phyloP scores from a whole-genome alignment of 768 basidiomycete species.

The Russula ochroleuca region DNA sequence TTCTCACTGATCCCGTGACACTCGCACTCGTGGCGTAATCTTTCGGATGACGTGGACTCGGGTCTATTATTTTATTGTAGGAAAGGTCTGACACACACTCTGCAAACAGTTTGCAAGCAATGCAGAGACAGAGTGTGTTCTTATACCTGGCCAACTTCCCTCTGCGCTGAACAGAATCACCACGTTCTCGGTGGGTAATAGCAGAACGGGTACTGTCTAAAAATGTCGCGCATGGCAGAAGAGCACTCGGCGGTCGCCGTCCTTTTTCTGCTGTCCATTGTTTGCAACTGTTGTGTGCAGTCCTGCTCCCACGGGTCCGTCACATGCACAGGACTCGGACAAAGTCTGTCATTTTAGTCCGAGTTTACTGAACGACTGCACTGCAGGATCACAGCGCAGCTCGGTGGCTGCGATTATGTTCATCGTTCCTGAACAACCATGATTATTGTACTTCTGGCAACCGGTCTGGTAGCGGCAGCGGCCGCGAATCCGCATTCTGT shows the following conservation, averaged over 20 bases:
- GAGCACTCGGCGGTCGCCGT: not conserved
- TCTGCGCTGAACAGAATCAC: conserved; percentile 72
- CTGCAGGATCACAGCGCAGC: not conserved
- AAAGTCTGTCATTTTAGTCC: not conserved
- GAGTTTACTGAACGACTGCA: not conserved
- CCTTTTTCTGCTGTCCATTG: not conserved
- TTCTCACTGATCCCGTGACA: conserved; percentile 16
- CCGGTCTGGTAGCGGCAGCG: not conserved
- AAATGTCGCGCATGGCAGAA: conserved; percentile 47
- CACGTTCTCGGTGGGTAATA: conserved; percentile 44
- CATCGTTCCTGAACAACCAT: conserved; percentile 1
- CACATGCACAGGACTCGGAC: not conserved
- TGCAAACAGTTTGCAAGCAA: conserved; percentile 38
- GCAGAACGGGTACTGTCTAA: conserved; percentile 70
- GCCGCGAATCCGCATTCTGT: conserved; percentile 4
- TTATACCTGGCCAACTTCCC: conserved; percentile 49
- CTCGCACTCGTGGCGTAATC: not conserved
- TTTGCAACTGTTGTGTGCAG: conserved; percentile 20
- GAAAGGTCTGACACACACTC: conserved; percentile 56
- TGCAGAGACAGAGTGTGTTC: conserved; percentile 50
- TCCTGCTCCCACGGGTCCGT: not conserved
- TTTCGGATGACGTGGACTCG: conserved; percentile 8
- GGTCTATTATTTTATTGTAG: conserved; percentile 46
- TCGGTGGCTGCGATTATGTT: not conserved
- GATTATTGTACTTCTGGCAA: not conserved